These are phyloP conservation scores for Botrytis elliptica DNA, from an alignment of 2,329 filamentous ascomycete genomes.

Conservation along the genomic window DNA sequence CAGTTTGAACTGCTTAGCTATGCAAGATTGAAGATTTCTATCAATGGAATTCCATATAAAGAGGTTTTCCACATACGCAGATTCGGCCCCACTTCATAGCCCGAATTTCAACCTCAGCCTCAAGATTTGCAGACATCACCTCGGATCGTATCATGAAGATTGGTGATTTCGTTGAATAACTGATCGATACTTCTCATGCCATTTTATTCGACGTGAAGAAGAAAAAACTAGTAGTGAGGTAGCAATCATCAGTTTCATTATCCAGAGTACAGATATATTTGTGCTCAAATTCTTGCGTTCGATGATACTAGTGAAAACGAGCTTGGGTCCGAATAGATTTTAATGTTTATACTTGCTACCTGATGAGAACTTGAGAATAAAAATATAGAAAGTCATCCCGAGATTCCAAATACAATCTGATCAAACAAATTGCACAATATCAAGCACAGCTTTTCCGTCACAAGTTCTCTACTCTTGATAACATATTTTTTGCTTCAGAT, in stretches of 20 bases:
- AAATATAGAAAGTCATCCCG: slow-evolving; percentile 40
- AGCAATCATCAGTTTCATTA: slow-evolving; percentile 41
- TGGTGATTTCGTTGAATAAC: not conserved
- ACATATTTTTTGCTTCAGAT: not conserved
- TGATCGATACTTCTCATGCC: not conserved
- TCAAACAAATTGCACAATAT: slow-evolving; percentile 38
- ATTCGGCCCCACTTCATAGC: not conserved
- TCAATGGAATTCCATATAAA: not conserved
- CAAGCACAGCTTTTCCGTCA: slow-evolving; percentile 35
- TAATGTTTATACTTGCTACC: slow-evolving; percentile 40
- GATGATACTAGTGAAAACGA: slow-evolving; percentile 39
- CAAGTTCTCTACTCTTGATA: slow-evolving; percentile 1
- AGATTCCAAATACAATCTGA: slow-evolving; percentile 39
- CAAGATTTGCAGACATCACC: not conserved
- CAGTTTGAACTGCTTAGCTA: not conserved
- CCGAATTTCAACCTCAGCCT: not conserved
- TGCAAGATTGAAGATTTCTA: not conserved
- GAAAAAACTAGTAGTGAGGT: slow-evolving; percentile 45
- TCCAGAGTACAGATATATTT: slow-evolving; percentile 38
- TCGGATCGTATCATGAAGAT: not conserved
- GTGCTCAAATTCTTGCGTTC: slow-evolving; percentile 40
- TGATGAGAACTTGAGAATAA: slow-evolving; percentile 27
- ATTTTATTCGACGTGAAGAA: not conserved
- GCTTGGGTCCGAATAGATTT: slow-evolving; percentile 45
- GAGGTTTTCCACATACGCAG: not conserved